Base-by-base conservation (phyloP, 2,329 filamentous ascomycete species). In the Hymenoscyphus scutula region DNA sequence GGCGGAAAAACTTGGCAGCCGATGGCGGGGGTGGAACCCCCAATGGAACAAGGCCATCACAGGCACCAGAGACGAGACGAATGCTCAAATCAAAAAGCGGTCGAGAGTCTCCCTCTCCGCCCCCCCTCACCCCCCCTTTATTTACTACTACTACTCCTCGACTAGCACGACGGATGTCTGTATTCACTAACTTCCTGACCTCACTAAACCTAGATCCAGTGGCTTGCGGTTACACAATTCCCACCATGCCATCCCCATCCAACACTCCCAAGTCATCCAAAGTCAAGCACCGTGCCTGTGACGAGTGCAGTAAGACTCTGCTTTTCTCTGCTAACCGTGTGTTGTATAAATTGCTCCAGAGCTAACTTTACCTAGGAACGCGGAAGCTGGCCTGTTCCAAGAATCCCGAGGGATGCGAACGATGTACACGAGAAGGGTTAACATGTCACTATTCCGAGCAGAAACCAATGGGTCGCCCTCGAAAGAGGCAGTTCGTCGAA, bases 331-430 rank as follows among this genome's bases (percentile, higher is more conserved):
- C 23, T n/a, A 10, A n/a, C n/a, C n/a, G n/a, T n/a, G n/a, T n/a
- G n/a, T n/a, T n/a, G n/a, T n/a, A n/a, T n/a, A n/a, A n/a, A n/a
- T n/a, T n/a, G n/a, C n/a, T n/a, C n/a, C n/a, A n/a, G n/a, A n/a
- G 73, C 71, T 74, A 62, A 63, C 59, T 29, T 61, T 57, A 57
- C 60, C 15, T 64, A 89, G 86, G 86, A 69, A 77, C 78, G 27
- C 81, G 86, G 59, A 89, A 89, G 71, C 80, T 89, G 55, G 85
- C 85, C 54, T 89, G 86, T 73, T 82, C 84, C 48, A 89, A 89
- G 70, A 84, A 88, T 67, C 72, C 77, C 1, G 79, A 82, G 59
- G 84, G 85, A 61, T 89, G 86, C 72, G 75, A 78, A 7, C 81
- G 86, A 62, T 89, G 86, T 70, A 78, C 76, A 60, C 79, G 78